These are phyloP conservation scores for Seminavis robusta DNA, from an alignment of 108 stramenopile genomes.

Conservation along the genomic window DNA sequence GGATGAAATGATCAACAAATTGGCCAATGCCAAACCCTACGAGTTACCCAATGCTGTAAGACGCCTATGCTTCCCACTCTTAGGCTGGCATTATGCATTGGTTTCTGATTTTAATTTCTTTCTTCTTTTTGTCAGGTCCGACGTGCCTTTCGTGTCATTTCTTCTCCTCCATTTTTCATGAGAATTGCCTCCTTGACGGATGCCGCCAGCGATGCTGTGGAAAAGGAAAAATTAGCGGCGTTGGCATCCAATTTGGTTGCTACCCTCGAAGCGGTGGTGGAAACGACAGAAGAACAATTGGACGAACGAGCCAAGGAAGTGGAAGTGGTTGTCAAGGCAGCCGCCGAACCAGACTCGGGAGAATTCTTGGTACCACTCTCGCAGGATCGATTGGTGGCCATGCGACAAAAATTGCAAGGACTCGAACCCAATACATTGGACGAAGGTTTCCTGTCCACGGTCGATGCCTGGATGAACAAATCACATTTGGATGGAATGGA, in stretches of 20 bases:
- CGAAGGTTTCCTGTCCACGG: constrained; percentile 78
- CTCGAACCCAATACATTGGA: constrained; percentile 61
- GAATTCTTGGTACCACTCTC: constrained; percentile 84
- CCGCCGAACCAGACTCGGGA: constrained; percentile 78
- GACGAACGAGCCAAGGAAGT: constrained; percentile 81
- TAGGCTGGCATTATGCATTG: too few species aligned
- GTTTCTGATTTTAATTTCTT: too few species aligned
- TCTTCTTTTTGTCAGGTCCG: too few species aligned
- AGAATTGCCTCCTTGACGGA: constrained; percentile 78
- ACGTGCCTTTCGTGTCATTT: constrained; percentile 81
- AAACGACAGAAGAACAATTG: constrained; percentile 65
- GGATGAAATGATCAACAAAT: constrained; percentile 87
- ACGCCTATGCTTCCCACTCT: too few species aligned
- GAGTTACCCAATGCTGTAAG: constrained; percentile 83
- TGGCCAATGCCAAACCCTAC: constrained; percentile 74
- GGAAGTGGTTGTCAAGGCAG: constrained; percentile 73
- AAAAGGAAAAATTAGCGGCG: constrained; percentile 57
- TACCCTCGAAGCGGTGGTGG: constrained; percentile 74
- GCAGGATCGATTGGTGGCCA: constrained; percentile 54
- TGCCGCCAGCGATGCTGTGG: constrained; percentile 27
- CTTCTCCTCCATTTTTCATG: constrained; percentile 83
- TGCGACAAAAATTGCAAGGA: constrained; percentile 54
- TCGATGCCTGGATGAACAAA: constrained; percentile 91
- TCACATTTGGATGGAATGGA: constrained; percentile 87
- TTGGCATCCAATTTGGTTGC: constrained; percentile 73